phyloP scores from a whole-genome alignment of 73 alveolate genomes.

The Paramecium sonneborni region DNA sequence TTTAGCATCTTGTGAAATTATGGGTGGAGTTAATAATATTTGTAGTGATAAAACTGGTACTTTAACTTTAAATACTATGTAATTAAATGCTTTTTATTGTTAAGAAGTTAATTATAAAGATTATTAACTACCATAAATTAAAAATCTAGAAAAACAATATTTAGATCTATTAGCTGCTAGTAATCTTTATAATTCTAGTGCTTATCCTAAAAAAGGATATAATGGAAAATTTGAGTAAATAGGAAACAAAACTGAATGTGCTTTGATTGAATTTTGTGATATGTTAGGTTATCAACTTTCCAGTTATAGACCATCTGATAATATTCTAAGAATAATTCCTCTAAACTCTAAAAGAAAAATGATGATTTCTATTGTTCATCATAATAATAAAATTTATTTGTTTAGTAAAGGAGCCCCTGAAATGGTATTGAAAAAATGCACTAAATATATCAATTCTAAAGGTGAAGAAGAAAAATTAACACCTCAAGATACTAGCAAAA shows the following conservation, averaged over 20 bases:
- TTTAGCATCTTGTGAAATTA: conserved; percentile 89
- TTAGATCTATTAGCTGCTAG: conserved; percentile 26
- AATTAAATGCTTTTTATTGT: conserved; percentile 70
- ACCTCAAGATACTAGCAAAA: conserved; percentile 57
- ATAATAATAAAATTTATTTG: conserved; percentile 73
- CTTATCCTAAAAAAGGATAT: background rate
- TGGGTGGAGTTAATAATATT: conserved; percentile 95
- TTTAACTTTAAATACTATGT: conserved; percentile 88
- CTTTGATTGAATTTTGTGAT: conserved; percentile 73
- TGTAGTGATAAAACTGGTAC: conserved; percentile 97
- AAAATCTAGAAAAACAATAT: background rate
- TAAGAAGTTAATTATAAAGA: background rate
- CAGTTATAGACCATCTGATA: conserved; percentile 54
- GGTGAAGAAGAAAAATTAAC: conserved; percentile 57
- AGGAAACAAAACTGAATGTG: conserved; percentile 89
- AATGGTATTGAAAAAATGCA: conserved; percentile 78
- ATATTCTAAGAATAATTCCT: conserved; percentile 74
- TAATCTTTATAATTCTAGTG: conserved; percentile 53
- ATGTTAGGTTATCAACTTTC: conserved; percentile 62
- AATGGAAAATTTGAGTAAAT: conserved; percentile 67
- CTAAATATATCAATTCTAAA: conserved; percentile 62
- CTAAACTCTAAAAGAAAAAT: conserved; percentile 89
- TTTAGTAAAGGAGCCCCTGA: conserved; percentile 95
- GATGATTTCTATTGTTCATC: conserved; percentile 87
- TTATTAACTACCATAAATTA: background rate